Evolutionary conservation across 176 grass and related monocot genomes (phyloP).

Genomic region (Luzula sylvatica): DNA sequence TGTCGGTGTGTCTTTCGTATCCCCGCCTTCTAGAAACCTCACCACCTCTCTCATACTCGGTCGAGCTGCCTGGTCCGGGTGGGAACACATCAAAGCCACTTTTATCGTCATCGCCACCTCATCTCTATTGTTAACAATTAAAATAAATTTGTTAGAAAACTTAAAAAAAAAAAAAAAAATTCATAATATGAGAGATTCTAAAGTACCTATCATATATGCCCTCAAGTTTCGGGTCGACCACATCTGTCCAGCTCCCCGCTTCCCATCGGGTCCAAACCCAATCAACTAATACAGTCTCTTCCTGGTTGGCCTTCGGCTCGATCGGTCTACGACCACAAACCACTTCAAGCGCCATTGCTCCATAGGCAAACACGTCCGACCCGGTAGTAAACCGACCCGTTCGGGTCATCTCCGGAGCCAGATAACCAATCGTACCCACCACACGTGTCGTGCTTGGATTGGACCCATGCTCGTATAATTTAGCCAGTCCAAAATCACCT

Average conservation of each 20-base stretch:
- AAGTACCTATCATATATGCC: slow-evolving; percentile 9
- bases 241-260: slow-evolving; percentile 4
- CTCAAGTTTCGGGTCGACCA: slow-evolving; percentile 5
- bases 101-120: slow-evolving; percentile 16
- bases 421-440: slow-evolving; percentile 38
- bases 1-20: neutral
- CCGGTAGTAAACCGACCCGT: slow-evolving; percentile 29
- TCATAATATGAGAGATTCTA: neutral
- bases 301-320: neutral
- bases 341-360: slow-evolving; percentile 29
- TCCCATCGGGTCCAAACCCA: slow-evolving; percentile 15
- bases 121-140: slow-evolving; percentile 3
- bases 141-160: neutral
- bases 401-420: slow-evolving; percentile 28
- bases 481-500: slow-evolving; percentile 32
- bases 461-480: slow-evolving; percentile 30
- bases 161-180: neutral
- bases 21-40: neutral
- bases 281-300: slow-evolving; percentile 21
- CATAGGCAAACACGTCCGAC: slow-evolving; percentile 19
- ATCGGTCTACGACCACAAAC: slow-evolving; percentile 30
- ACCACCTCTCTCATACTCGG: slow-evolving; percentile 20
- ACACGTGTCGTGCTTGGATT: slow-evolving; percentile 30
- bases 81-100: slow-evolving; percentile 14
- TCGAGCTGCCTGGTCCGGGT: neutral